phyloP scores from a whole-genome alignment of 2,329 filamentous ascomycete genomes.

The Arthrobotrys conoides region DNA sequence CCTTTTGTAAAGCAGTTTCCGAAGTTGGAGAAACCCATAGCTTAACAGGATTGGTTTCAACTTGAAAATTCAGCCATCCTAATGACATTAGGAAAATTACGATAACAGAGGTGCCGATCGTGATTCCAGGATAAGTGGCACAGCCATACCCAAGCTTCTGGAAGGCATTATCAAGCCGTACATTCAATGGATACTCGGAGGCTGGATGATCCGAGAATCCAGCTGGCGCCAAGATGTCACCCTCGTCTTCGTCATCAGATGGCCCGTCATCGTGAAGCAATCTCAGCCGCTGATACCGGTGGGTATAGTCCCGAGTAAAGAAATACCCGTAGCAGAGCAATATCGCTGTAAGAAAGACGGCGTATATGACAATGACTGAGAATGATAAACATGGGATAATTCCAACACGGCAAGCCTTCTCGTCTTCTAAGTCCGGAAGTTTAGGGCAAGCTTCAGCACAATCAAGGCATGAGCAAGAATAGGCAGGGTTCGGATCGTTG shows the following conservation, averaged over 20 bases:
- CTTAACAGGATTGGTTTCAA: slow-evolving; percentile 90
- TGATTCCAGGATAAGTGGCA: slow-evolving; percentile 86
- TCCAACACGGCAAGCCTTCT: slow-evolving; percentile 84
- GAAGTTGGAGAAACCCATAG: slow-evolving; percentile 98
- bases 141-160: slow-evolving; percentile 83
- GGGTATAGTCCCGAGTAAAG: slow-evolving; percentile 48
- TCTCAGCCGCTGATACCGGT: slow-evolving; percentile 78
- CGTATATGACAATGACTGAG: slow-evolving; percentile 88
- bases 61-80: slow-evolving; percentile 88
- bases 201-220: slow-evolving; percentile 84
- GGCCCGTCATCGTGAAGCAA: slow-evolving; percentile 85
- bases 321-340: slow-evolving; percentile 58
- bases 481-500: slow-evolving; percentile 87
- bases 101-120: slow-evolving; percentile 81
- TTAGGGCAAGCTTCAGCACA: slow-evolving; percentile 88
- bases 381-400: slow-evolving; percentile 94
- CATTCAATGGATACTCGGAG: slow-evolving; percentile 85
- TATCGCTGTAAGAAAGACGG: slow-evolving; percentile 74
- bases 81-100: slow-evolving; percentile 83
- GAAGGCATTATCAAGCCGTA: slow-evolving; percentile 83
- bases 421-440: slow-evolving; percentile 80
- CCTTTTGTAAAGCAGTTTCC: slow-evolving; percentile 89
- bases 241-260: slow-evolving; percentile 95
- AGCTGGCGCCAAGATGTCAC: slow-evolving; percentile 81
- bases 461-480: slow-evolving; percentile 93